Evolutionary conservation across 306 rosid species (phyloP), one percentile per base, ranked within the genome.

Genomic region (Acmispon strigosus): DNA sequence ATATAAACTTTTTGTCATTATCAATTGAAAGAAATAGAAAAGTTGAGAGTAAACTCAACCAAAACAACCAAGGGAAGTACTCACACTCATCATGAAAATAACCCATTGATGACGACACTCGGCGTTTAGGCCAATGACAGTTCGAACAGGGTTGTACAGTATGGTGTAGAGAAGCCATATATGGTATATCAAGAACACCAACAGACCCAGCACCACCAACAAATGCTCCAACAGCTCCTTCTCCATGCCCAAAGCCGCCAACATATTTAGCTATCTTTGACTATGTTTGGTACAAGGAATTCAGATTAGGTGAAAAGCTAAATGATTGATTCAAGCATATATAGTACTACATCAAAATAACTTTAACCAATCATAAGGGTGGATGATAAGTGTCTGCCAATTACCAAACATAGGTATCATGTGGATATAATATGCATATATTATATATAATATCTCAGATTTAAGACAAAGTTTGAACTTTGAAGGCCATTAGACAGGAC

Each of bases 41-140:
- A 32, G 37, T 32, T 32, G 7, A 6, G 37, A 32, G 37, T 55
- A 56, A 55, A 70, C 16, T 19, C 43, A 41, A n/a, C 4, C 69
- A 11, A 9, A 11, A 9, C 1, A 59, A 44, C 39, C 11, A 4
- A 45, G 9, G 16, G 5, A 57, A 68, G 55, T 5, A 88, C 95
- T 83, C 47, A 90, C 98, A 53, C 44, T 44, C 98, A 89, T 92
- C 86, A 90, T 82, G 79, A 74, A 70, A 12, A 69, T 60, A 78
- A 85, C 92, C 98, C 98, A 92, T 15, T 90, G 96, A 43, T 64
- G 89, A 49, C 92, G 96, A 76, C 91, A 74, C 70, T 85, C 82
- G 0, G 96, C 89, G 45, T 92, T 89, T 39, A 90, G 75, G 29
- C 96, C 98, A 57, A 92, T 85, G 44, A 90, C 96, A 27, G 98